Evolutionary conservation across 176 grass and related monocot genomes (phyloP).

Genomic region (Oryza meyeriana): DNA sequence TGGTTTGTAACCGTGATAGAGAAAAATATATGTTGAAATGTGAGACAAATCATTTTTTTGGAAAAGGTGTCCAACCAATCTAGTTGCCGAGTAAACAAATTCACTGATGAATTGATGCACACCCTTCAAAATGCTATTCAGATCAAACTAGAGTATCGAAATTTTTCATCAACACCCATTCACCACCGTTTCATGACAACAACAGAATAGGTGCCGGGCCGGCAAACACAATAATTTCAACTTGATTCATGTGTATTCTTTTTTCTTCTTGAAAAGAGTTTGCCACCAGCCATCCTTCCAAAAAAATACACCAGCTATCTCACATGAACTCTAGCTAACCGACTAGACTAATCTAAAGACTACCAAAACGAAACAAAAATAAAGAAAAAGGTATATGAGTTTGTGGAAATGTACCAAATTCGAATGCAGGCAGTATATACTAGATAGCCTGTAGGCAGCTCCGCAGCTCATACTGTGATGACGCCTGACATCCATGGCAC

Average conservation of each 20-base stretch:
- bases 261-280: neutral
- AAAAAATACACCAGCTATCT: neutral
- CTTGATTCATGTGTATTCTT: neutral
- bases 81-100: neutral
- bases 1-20: neutral
- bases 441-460: neutral
- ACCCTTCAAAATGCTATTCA: neutral
- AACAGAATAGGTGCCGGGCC: too few relatives aligned
- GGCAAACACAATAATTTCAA: neutral
- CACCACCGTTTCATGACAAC: neutral
- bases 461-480: slow-evolving; percentile 1
- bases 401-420: neutral
- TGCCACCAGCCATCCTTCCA: neutral
- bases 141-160: neutral
- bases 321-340: slow-evolving; percentile 14
- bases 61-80: neutral
- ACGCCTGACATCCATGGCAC: slow-evolving; percentile 83
- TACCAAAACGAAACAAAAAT: neutral
- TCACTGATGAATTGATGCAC: neutral
- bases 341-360: neutral
- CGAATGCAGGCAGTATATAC: neutral
- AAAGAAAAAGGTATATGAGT: neutral
- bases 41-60: neutral
- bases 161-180: neutral
- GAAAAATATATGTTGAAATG: neutral